Percentiles rank a stretch among this genome's conserved stretches.
These are phyloP conservation scores for Amauroascus verrucosus DNA, from an alignment of 2,329 filamentous ascomycete genomes.

Conservation along the genomic window DNA sequence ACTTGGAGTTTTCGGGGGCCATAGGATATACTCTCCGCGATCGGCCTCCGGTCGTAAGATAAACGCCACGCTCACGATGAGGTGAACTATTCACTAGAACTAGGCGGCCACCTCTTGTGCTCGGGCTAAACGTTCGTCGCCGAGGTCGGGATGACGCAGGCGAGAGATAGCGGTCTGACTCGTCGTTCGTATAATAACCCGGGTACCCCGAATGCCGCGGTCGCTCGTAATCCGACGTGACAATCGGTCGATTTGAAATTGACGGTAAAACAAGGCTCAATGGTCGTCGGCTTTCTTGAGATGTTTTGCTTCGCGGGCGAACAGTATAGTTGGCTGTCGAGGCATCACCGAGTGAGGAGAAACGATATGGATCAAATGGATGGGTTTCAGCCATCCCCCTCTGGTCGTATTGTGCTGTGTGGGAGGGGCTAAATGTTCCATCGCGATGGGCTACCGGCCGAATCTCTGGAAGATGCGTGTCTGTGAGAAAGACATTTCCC, in stretches of 20 bases:
- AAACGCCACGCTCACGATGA: slow-evolving; percentile 18
- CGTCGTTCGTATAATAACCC: slow-evolving; percentile 18
- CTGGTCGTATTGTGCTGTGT: background rate
- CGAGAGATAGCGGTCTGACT: slow-evolving; percentile 27
- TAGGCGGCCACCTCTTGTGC: slow-evolving; percentile 16
- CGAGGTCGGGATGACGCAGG: slow-evolving; percentile 22
- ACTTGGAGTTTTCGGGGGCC: slow-evolving; percentile 14
- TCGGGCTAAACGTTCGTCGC: slow-evolving; percentile 21
- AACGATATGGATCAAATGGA: slow-evolving; percentile 21
- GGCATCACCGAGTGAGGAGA: slow-evolving; percentile 25
- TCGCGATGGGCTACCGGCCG: background rate
- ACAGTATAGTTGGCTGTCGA: slow-evolving; percentile 29
- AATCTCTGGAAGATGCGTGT: slow-evolving; percentile 1
- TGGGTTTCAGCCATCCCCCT: slow-evolving; percentile 19
- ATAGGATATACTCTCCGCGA: slow-evolving; percentile 13
- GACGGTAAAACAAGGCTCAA: slow-evolving; percentile 24
- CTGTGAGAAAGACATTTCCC: slow-evolving; percentile 26
- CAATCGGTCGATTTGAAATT: slow-evolving; percentile 18
- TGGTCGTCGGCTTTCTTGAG: slow-evolving; percentile 21
- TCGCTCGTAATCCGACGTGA: slow-evolving; percentile 5
- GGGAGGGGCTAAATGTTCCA: slow-evolving; percentile 1
- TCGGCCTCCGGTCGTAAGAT: slow-evolving; percentile 22
- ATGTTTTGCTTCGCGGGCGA: slow-evolving; percentile 30
- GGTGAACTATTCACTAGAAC: background rate
- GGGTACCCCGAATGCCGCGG: slow-evolving; percentile 17